Conservation (phyloP, 805 yeast genomes). For the Schwanniomyces occidentalis region DNA sequence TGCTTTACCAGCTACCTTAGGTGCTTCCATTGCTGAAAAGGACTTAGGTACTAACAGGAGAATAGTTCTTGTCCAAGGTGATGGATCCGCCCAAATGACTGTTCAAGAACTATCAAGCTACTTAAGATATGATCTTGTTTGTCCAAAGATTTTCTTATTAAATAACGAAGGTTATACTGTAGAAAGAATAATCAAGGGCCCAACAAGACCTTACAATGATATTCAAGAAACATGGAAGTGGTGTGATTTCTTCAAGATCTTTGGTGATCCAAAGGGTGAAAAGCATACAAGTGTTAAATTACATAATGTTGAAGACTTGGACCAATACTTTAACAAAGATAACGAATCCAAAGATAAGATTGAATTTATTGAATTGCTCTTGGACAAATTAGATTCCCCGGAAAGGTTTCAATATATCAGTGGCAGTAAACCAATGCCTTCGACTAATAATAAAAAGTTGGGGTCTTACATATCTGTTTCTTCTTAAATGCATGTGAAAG, state of each 20-base stretch:
- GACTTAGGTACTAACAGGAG: slow-evolving; percentile 55
- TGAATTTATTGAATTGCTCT: slow-evolving; percentile 24
- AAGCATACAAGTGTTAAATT: slow-evolving; percentile 23
- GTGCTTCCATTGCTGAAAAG: slow-evolving; percentile 71
- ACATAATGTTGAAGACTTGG: slow-evolving; percentile 20
- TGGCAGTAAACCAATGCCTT: slow-evolving; percentile 5
- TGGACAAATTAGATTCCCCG: slow-evolving; percentile 29
- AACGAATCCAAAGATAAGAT: slow-evolving; percentile 13
- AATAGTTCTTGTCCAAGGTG: slow-evolving; percentile 79
- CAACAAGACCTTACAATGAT: slow-evolving; percentile 75
- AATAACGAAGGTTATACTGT: slow-evolving; percentile 90
- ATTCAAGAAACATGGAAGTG: slow-evolving; percentile 82
- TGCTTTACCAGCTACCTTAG: slow-evolving; percentile 84
- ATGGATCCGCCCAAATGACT: slow-evolving; percentile 95
- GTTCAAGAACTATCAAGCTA: slow-evolving; percentile 76
- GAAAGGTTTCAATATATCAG: slow-evolving; percentile 19
- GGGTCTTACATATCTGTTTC: neutral
- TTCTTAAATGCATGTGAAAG: neutral
- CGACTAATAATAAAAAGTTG: neutral
- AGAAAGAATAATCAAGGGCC: slow-evolving; percentile 84
- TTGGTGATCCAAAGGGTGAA: slow-evolving; percentile 48
- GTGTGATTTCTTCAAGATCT: slow-evolving; percentile 63
- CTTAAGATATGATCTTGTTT: slow-evolving; percentile 53
- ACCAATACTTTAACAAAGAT: slow-evolving; percentile 9
- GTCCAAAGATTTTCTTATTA: slow-evolving; percentile 68